Base-by-base conservation (phyloP, 2,329 filamentous ascomycete species). In the Tolypocladium nubicola region DNA sequence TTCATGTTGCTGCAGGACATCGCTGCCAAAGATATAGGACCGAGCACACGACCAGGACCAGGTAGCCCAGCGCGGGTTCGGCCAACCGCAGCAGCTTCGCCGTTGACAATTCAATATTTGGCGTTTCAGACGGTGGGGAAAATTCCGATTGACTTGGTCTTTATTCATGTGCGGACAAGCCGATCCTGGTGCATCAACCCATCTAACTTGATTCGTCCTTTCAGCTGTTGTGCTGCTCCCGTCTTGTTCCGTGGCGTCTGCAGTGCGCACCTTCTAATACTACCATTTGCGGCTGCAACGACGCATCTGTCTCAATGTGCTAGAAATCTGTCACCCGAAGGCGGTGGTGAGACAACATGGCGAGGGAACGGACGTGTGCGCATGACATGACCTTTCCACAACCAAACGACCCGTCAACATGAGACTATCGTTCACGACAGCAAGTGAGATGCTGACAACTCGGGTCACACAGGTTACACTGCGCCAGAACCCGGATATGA, bases 1-100 rank as follows among this genome's bases (percentile, higher is more conserved):
- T 1, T 69, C 67, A 9, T 70, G 68, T 54, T 69, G 68, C 50
- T 70, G 68, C 45, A 59, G 66, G 33, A 59, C 58, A 21, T 53
- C 40, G 35, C 54, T 56, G 38, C 58, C 61, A 2, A 66, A 61
- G 58, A 64, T 66, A 26, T 66, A 57, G 52, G 26, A n/a, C 9
- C 11, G 4, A 2, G 13, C n/a, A 19, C 38, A 49, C 13, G 14
- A 30, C 3, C n/a, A n/a, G n/a, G 3, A 30, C 16, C 26, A 13
- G 5, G 23, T 3, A 16, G 23, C 45, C 3, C 8, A 9, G n/a
- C 16, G 45, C 10, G 23, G 16, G 26, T 33, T 5, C 11, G 11
- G 19, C 45, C 23, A 49, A 30, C 3, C 14, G 7, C 16, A 11
- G 9, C 13, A 19, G 43, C 14, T 10, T 37, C 35, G 35, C 35